Conservation (phyloP, 2,329 filamentous ascomycete species). For the Westerdykella aurantiaca region DNA sequence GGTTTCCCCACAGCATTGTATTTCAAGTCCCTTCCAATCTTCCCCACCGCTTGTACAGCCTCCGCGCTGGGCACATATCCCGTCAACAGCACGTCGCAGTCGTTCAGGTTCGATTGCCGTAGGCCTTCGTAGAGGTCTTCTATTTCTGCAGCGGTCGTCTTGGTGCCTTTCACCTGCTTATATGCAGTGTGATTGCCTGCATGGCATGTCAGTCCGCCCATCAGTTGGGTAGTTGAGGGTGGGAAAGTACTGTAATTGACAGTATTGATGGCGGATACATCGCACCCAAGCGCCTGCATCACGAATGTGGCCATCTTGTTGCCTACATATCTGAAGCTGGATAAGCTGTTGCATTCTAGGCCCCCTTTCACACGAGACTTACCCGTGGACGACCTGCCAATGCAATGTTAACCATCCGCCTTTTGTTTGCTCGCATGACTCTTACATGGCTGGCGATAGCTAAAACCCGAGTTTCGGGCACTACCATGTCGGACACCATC, state of each 20-base stretch:
- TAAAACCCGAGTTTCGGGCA: slow-evolving; percentile 65
- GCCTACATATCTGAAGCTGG: slow-evolving; percentile 71
- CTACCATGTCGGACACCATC: slow-evolving; percentile 36
- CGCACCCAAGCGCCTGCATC: slow-evolving; percentile 87
- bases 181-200: slow-evolving; percentile 94
- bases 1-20: slow-evolving; percentile 56
- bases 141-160: slow-evolving; percentile 75
- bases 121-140: slow-evolving; percentile 78
- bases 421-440: slow-evolving; percentile 16
- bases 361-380: slow-evolving; percentile 35
- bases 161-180: slow-evolving; percentile 77
- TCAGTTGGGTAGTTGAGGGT: not conserved
- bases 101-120: slow-evolving; percentile 73
- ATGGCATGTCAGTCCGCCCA: slow-evolving; percentile 2
- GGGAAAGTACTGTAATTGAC: slow-evolving; percentile 78
- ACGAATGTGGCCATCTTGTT: slow-evolving; percentile 96
- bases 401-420: slow-evolving; percentile 2
- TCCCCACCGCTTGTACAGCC: slow-evolving; percentile 75
- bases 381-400: slow-evolving; percentile 66
- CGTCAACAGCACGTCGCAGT: slow-evolving; percentile 91
- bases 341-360: slow-evolving; percentile 14
- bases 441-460: slow-evolving; percentile 94
- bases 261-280: slow-evolving; percentile 90
- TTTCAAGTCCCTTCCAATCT: slow-evolving; percentile 75
- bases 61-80: slow-evolving; percentile 89